Base-by-base conservation (phyloP, 805 yeast species). In the Lipomyces sp. region DNA sequence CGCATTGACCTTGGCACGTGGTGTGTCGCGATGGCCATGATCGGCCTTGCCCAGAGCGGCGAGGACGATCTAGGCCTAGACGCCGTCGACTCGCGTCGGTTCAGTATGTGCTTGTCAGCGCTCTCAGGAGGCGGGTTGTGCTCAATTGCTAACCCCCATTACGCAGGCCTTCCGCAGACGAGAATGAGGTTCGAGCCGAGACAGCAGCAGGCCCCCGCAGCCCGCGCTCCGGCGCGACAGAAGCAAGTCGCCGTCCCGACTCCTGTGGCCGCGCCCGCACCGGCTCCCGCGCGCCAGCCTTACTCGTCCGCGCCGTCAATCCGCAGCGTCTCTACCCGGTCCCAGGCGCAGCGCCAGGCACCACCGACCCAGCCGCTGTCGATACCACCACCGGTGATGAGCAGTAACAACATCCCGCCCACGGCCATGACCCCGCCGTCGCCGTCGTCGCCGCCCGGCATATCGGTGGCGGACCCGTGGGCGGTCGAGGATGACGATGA, bases 31-130 rank as follows among this genome's bases (percentile, higher is more conserved):
- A 50, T 67, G 63, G 69, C 68, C 10, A 49, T 67, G 29, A 52
- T 62, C 10, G 68, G 66, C n/a, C 58, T 67, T n/a, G 64, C 65
- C 11, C 70, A 67, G 51, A 47, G 47, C 23, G 68, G 69, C 24
- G 64, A 63, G 31, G 53, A 57, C 16, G 66, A 66, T 41, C 47
- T 66, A 16, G 50, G 57, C 28, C 53, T 66, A 36, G 69, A 63
- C 43, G 38, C 61, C 4, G 65, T 66, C 32, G 62, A 62, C 35
- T 52, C 53, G 28, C 41, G 53, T 16, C 47, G 61, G 16, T 41
- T 51, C 41, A 49, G 59, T 47, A 36, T 22, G 53, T 48, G 4
- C 23, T 21, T 14, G 24, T 36, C 31, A 10, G 7, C 31, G 4
- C 28, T 7, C 6, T 18, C 14, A 38, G 13, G 13, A 8, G 21